Evolutionary conservation across 352 stramenopile species (phyloP), one percentile per base, ranked within the genome.

Genomic region (Phytophthora kernoviae): DNA sequence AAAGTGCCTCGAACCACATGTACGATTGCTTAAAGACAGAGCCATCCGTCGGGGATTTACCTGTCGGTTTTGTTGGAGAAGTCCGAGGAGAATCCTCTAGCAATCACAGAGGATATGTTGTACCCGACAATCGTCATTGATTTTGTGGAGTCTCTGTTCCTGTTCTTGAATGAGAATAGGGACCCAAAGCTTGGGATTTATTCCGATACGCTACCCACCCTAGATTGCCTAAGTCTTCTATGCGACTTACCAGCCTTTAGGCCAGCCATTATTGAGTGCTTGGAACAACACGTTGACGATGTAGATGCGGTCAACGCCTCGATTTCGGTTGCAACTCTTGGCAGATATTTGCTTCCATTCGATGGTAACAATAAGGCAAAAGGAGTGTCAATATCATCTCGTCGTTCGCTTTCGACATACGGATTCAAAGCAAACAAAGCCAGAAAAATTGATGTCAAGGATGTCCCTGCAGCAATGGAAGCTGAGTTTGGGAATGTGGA

Each of bases 81-180:
- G 54, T 79, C 69, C 1, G 63, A 79, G 10, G 75, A 78, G 14
- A 75, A 88, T 34, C 67, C 72, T 0, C 47, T 73, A 40, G 41
- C 62, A 0, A 79, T 94, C 40, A 83, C 75, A 1, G 70, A 72
- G 6, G 71, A 84, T n/a, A 77, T 60, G 17, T 36, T 92, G 24
- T 87, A 87, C 27, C 75, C 81, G 1, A 72, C 62, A 12, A 84
- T 76, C 6, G 74, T 79, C 4, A 54, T 77, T 30, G 75, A 81
- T 18, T 90, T 94, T 37, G 46, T 94, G 3, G 73, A 84, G 48
- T 63, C 73, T 2, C 58, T 94, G 5, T 91, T 94, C 45, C 60
- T 81, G 39, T 94, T 94, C 54, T 52, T 94, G 37, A 88, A 92
- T 45, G 81, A 91, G 47, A 94, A 92, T 34, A 75, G 77, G 33